These are phyloP conservation scores for Rhodotorula sp. DNA, from an alignment of 1,284 basidiomycete species.

Conservation along the genomic window DNA sequence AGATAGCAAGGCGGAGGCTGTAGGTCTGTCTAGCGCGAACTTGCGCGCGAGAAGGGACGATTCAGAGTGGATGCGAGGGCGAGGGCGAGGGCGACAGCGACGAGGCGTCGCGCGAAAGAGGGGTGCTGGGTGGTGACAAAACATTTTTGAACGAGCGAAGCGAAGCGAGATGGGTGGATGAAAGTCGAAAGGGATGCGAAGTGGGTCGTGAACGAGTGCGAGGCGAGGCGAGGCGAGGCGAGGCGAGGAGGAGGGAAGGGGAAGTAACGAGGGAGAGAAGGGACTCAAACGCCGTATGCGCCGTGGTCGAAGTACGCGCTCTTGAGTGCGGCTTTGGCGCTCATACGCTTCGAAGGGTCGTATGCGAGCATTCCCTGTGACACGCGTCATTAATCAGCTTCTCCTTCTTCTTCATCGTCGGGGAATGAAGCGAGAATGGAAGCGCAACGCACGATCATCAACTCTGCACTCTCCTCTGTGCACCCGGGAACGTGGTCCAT, in stretches of 20 bases:
- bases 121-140: too few relatives aligned
- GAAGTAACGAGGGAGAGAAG: neutral
- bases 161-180: neutral
- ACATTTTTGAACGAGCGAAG: too few relatives aligned
- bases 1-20: neutral
- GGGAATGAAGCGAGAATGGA: neutral
- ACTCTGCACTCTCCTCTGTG: constrained; percentile 68
- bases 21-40: too few relatives aligned
- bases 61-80: too few relatives aligned
- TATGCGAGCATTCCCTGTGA: constrained; percentile 76
- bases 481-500: constrained; percentile 61
- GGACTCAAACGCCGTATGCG: neutral
- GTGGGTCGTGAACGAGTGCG: too few relatives aligned
- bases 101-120: too few relatives aligned
- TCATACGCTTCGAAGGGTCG: constrained; percentile 90
- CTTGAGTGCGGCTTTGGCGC: constrained; percentile 79
- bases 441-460: constrained; percentile 56
- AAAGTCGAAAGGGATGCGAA: neutral
- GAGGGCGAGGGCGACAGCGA: too few relatives aligned
- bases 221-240: too few relatives aligned
- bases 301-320: constrained; percentile 70
- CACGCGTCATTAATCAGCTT: neutral
- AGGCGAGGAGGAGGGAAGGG: neutral
- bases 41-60: constrained; percentile 1
- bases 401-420: neutral